Evolutionary conservation across 169 alveolate species (phyloP), one percentile per base, ranked within the genome.

Genomic region (Eimeria necatrix): DNA sequence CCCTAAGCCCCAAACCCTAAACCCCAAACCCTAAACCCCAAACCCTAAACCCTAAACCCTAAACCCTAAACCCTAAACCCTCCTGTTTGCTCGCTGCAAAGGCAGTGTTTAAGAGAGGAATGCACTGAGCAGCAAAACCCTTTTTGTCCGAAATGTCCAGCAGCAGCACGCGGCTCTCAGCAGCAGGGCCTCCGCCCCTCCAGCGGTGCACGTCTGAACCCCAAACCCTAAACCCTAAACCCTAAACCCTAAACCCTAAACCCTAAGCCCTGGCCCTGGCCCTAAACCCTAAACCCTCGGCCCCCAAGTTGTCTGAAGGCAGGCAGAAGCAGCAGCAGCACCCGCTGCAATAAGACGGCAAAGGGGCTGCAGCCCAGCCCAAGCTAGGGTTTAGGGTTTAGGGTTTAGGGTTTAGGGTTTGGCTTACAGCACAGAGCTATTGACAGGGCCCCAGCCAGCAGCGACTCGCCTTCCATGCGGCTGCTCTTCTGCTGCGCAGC

Each of bases 31-130:
- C 76, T 3, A 32, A 41, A 74, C 85, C 22, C 59, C 16, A 46
- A 1, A 76, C 59, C 83, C 83, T 61, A 61, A 61, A 61, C 24
- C 73, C 73, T 71, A 71, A 71, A 71, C 53, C 83, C 83, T 71
- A 71, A 71, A 26, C 83, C 83, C 83, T 71, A 71, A 56, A 56
- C 64, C 64, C 64, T 56, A 56, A 71, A 26, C 53, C 83, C 83
- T 26, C n/a, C n/a, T n/a, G n/a, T n/a, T n/a, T n/a, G n/a, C n/a
- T n/a, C n/a, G 64, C 64, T 9, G 64, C 64, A 14, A 56, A 56
- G 14, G 64, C 64, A 56, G 14, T 56, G 14, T 56, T 56, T 8
- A 56, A 14, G 64, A 56, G 64, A 14, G 64, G 64, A 9, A 56
- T 56, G 64, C 8, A 56, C 14, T 56, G 64, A 8, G 64, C 64